These are phyloP conservation scores for Alternaria hordeiaustralica DNA, from an alignment of 2,329 filamentous ascomycete genomes.

Conservation along the genomic window DNA sequence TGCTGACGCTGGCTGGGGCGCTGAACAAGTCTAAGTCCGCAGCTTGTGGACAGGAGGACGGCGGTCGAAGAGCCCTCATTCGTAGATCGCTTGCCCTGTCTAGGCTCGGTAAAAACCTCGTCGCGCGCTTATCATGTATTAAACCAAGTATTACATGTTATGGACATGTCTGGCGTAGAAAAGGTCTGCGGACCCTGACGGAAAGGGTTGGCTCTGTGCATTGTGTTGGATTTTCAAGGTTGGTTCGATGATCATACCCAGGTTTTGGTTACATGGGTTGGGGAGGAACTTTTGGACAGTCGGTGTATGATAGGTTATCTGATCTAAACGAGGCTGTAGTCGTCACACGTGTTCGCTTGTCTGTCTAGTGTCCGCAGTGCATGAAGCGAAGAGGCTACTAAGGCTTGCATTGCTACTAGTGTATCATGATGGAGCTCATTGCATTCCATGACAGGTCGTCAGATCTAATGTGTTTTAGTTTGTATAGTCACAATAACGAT, in stretches of 20 bases:
- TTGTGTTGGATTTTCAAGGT: neutral
- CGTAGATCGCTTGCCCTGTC: constrained; percentile 1
- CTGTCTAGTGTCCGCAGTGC: constrained; percentile 28
- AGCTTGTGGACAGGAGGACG: constrained; percentile 25
- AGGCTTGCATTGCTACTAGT: constrained; percentile 2
- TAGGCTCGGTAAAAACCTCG: constrained; percentile 4
- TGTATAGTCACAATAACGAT: neutral
- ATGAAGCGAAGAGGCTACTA: constrained; percentile 20
- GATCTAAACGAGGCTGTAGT: constrained; percentile 4
- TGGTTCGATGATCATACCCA: neutral
- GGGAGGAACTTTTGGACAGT: neutral
- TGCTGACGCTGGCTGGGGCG: constrained; percentile 60
- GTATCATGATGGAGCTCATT: neutral
- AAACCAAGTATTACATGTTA: constrained; percentile 15
- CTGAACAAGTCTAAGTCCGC: constrained; percentile 57
- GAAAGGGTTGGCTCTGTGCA: neutral
- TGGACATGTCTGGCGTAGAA: constrained; percentile 5
- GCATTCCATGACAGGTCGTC: neutral
- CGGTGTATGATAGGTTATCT: constrained; percentile 19
- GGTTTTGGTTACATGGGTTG: constrained; percentile 4
- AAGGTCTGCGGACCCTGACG: neutral
- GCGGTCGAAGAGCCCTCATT: constrained; percentile 34
- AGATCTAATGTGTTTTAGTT: neutral
- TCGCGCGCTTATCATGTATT: constrained; percentile 20
- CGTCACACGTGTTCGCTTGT: constrained; percentile 27